Percentiles rank a stretch among this genome's conserved stretches.
Conservation (phyloP, 2,329 filamentous ascomycete genomes). For the Aureobasidium melanogenum region DNA sequence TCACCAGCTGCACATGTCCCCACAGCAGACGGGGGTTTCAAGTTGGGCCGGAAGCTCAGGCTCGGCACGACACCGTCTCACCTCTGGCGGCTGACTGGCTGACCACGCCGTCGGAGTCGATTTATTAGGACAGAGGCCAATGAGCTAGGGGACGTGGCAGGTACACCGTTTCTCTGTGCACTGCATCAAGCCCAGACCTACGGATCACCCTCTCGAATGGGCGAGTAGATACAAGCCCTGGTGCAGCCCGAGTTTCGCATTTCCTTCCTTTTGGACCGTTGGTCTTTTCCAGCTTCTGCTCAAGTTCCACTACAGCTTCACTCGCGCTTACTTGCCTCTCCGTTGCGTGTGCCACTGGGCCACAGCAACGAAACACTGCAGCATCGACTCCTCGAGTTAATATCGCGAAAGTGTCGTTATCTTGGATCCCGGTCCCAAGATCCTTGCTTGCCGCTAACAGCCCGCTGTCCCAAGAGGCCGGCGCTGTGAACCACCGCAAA, state of each 20-base stretch:
- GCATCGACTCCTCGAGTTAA: neutral
- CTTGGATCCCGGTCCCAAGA: slow-evolving; percentile 11
- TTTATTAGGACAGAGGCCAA: neutral
- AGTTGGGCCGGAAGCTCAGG: slow-evolving; percentile 12
- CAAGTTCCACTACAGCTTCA: neutral
- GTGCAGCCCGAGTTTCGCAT: slow-evolving; percentile 8
- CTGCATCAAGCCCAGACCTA: slow-evolving; percentile 10
- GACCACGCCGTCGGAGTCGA: slow-evolving; percentile 9
- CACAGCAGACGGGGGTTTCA: slow-evolving; percentile 11
- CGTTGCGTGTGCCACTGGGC: neutral
- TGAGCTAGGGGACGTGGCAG: slow-evolving; percentile 11
- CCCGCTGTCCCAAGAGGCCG: slow-evolving; percentile 10
- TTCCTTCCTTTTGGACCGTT: neutral
- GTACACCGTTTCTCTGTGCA: slow-evolving; percentile 10
- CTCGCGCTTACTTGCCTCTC: neutral
- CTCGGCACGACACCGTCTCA: slow-evolving; percentile 12
- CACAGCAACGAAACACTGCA: neutral
- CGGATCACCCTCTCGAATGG: slow-evolving; percentile 15
- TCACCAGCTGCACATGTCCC: slow-evolving; percentile 1
- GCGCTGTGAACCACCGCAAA: slow-evolving; percentile 11
- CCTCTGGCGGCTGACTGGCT: slow-evolving; percentile 11
- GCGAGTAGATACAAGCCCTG: slow-evolving; percentile 15
- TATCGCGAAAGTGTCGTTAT: slow-evolving; percentile 4
- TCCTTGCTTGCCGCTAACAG: slow-evolving; percentile 12
- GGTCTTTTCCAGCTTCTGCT: neutral